Base-by-base conservation (phyloP, 371 early-diverging fungal genomes). In the Mucor racemosus region DNA sequence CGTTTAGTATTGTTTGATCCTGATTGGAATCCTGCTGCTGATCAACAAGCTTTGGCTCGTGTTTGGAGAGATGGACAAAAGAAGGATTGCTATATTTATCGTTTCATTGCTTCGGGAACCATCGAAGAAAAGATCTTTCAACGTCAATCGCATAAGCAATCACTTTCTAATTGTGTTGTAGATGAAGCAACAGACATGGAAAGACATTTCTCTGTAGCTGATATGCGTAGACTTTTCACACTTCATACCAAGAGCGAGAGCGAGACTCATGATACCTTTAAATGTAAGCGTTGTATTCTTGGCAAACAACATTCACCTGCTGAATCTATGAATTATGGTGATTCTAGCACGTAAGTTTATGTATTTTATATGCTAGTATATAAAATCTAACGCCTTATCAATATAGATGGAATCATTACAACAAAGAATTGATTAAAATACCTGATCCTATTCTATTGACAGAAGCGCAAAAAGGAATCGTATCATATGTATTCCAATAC, bases 101-200 rank as follows among this genome's bases (percentile, higher is more conserved):
- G 98, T 14, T 92, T 99, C 60, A 94, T 97, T 65, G 93, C 93
- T 1, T 93, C 97, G 9, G 98, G 99, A 2, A 94, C 99, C 0
- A 96, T 99, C 31, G 99, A 99, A 71, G 99, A 99, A 73, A 99
- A 99, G 79, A 97, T 99, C 46, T 98, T 97, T 78, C 97, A 98
- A 76, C 84, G 99, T 66, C 94, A 93, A 82, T 92, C 90, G 2
- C 91, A 94, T 66, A 94, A 94, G 69, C 93, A 92, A 64, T 93
- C 94, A 11, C 84, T 98, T 15, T 91, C 92, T 8, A 92, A 91
- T 5, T 97, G 97, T 73, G 97, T 98, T 7, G 96, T 98, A 15
- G 99, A 98, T 69, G 94, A 94, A 72, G 94, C 92, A 33, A 87
- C 88, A 62, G 90, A 96, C 60, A 92, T 91, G 33, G 97, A 97